Evolutionary conservation across 768 basidiomycete species (phyloP), one percentile per base, ranked within the genome.

Genomic region (Amanita pseudoporphyria): DNA sequence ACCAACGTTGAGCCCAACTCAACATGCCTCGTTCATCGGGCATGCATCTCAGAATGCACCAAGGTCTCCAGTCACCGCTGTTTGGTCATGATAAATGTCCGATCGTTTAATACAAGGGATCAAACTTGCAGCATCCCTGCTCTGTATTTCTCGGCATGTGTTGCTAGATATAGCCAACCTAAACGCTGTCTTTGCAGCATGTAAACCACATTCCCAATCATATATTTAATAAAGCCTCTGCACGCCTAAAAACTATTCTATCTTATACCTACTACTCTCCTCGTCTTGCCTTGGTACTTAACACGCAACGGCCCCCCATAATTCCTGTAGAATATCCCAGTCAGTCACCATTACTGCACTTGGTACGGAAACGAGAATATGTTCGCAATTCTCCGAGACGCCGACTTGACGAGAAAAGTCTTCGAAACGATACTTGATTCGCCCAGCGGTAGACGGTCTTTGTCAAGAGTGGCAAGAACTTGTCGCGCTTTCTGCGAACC

Each of bases 401-500:
- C 74, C 14, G 81, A 80, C 36, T 76, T 76, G 13, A 72, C 79
- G 31, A 71, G 62, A 49, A 76, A 72, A 57, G 61, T 76, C 39
- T 60, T 76, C 33, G 72, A 74, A 58, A 64, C 69, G 52, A 71
- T 76, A 48, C 64, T 73, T 36, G 73, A 77, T 41, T 64, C 77
- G 6, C 78, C 84, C 5, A 77, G 73, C 55, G 87, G 87, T 32
- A 78, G 73, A 54, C 80, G 84, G 42, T 71, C 78, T 38, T 64
- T 88, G 52, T 81, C 84, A 44, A 73, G 86, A 58, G 69, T 89
- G 56, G 78, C 86, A 42, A 74, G 87, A 47, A 87, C 86, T 40
- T 87, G 86, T 65, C 78, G 74, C 54, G 77, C 80, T n/a, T 68
- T 87, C 61, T 78, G 73, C 56, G 84, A 83, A 55, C 84, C 84